Conservation (phyloP, 2,329 filamentous ascomycete genomes). For the Sporothrix brunneoviolacea region DNA sequence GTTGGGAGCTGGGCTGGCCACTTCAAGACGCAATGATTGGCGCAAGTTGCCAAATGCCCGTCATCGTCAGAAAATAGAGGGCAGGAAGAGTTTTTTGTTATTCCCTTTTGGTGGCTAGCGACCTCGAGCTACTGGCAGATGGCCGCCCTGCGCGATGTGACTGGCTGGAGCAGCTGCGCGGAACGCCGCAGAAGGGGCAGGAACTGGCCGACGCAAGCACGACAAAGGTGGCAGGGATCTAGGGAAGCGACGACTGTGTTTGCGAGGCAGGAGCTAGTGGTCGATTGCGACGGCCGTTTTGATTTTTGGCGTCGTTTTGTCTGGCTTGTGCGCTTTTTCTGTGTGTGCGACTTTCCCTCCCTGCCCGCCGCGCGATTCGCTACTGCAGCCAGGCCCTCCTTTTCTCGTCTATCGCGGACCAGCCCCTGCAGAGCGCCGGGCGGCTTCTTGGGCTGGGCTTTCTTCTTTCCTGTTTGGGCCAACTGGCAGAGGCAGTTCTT, state of each 20-base stretch:
- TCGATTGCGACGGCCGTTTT: too few species aligned
- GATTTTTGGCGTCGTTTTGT: too few species aligned
- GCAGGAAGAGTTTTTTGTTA: conserved; percentile 4
- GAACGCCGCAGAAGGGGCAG: conserved; percentile 8
- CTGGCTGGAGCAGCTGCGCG: conserved; percentile 7
- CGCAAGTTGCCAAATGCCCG: conserved; percentile 1
- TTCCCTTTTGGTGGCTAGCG: background rate
- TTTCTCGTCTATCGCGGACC: background rate
- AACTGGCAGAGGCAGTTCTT: too few species aligned
- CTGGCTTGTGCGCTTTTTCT: background rate
- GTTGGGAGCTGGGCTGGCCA: too few species aligned
- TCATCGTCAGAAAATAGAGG: background rate
- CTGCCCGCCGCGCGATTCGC: background rate
- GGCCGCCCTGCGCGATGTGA: conserved; percentile 10
- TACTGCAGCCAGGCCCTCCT: background rate
- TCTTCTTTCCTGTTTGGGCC: too few species aligned
- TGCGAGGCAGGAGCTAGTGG: too few species aligned
- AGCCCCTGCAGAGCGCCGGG: background rate
- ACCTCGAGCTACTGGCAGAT: conserved; percentile 7
- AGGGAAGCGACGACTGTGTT: too few species aligned
- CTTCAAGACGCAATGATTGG: too few species aligned
- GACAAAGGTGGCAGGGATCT: background rate
- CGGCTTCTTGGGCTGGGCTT: background rate
- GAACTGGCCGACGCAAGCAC: background rate
- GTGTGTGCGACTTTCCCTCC: background rate